Percentiles rank a stretch among this genome's conserved stretches.
These are phyloP conservation scores for Mucor lusitanicus DNA, from an alignment of 371 early-diverging fungal species.

Conservation along the genomic window DNA sequence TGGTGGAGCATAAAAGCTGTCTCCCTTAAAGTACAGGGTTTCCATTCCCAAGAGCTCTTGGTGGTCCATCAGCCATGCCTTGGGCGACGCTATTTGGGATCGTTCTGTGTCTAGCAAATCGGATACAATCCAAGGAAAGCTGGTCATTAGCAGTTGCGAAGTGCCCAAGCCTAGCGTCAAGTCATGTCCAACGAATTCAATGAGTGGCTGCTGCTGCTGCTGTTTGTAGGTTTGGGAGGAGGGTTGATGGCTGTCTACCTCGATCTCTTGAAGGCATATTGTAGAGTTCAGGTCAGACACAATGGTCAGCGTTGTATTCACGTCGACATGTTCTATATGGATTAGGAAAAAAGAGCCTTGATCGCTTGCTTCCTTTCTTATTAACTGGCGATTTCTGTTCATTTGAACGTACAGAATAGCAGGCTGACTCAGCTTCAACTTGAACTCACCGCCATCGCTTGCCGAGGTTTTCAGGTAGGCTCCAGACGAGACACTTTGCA, in stretches of 20 bases:
- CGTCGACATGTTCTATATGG: background rate
- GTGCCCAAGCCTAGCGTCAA: constrained; percentile 30
- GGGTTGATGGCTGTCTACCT: background rate
- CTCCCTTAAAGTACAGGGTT: constrained; percentile 34
- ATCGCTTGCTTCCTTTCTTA: constrained; percentile 14
- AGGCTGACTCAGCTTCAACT: constrained; percentile 23
- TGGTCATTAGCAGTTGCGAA: constrained; percentile 25
- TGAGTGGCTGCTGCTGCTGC: background rate
- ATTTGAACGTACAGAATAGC: constrained; percentile 27
- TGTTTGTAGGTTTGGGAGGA: background rate
- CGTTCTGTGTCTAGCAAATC: constrained; percentile 28
- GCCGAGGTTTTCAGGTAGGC: constrained; percentile 31
- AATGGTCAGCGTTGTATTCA: constrained; percentile 10
- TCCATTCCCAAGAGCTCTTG: constrained; percentile 32
- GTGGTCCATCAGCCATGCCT: constrained; percentile 30
- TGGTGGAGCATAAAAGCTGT: constrained; percentile 1
- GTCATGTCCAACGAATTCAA: constrained; percentile 41
- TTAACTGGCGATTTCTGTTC: constrained; percentile 14
- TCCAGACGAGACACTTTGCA: constrained; percentile 38
- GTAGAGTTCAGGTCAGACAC: constrained; percentile 2
- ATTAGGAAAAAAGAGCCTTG: constrained; percentile 1
- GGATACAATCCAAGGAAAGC: constrained; percentile 36
- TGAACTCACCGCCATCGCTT: constrained; percentile 10
- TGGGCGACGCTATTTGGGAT: constrained; percentile 36
- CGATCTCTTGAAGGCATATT: constrained; percentile 4